Conservation (phyloP, 2,329 filamentous ascomycete genomes). For the Cladosporium sp. region DNA sequence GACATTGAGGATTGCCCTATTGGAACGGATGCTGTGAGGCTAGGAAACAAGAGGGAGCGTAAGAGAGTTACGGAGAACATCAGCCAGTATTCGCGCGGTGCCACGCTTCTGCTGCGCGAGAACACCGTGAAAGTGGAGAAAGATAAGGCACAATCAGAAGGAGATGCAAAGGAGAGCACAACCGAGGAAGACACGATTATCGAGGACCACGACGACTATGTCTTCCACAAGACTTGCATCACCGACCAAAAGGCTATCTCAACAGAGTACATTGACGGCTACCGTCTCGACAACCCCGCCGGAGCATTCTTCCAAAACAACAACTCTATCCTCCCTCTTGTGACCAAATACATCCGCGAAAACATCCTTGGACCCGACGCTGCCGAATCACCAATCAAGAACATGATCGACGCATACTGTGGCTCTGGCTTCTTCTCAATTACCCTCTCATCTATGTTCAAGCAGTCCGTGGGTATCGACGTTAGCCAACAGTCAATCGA, state of each 20-base stretch:
- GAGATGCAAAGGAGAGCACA: constrained; percentile 23
- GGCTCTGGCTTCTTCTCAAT: constrained; percentile 97
- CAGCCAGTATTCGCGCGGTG: constrained; percentile 73
- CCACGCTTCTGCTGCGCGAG: constrained; percentile 86
- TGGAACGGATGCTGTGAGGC: constrained; percentile 79
- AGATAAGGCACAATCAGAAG: constrained; percentile 26
- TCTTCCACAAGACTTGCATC: constrained; percentile 84
- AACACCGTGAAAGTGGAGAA: constrained; percentile 70
- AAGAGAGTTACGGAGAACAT: constrained; percentile 71
- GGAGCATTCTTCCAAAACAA: constrained; percentile 99
- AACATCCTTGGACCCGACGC: constrained; percentile 63
- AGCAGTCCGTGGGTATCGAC: constrained; percentile 83
- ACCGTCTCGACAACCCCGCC: constrained; percentile 85
- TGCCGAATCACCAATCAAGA: constrained; percentile 61
- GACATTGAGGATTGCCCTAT: constrained; percentile 99
- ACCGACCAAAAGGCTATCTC: constrained; percentile 81
- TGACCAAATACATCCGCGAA: constrained; percentile 83
- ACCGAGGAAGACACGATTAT: constrained; percentile 50
- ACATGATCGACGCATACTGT: constrained; percentile 96
- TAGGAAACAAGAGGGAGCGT: constrained; percentile 79
- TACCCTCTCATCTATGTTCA: constrained; percentile 81
- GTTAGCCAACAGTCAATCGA: constrained; percentile 77
- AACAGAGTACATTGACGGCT: constrained; percentile 84
- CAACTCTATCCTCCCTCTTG: constrained; percentile 88
- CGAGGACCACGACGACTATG: constrained; percentile 61